Evolutionary conservation across 495 filamentous ascomycete species (phyloP), one percentile per base, ranked within the genome.

Genomic region (Collariella sp.): DNA sequence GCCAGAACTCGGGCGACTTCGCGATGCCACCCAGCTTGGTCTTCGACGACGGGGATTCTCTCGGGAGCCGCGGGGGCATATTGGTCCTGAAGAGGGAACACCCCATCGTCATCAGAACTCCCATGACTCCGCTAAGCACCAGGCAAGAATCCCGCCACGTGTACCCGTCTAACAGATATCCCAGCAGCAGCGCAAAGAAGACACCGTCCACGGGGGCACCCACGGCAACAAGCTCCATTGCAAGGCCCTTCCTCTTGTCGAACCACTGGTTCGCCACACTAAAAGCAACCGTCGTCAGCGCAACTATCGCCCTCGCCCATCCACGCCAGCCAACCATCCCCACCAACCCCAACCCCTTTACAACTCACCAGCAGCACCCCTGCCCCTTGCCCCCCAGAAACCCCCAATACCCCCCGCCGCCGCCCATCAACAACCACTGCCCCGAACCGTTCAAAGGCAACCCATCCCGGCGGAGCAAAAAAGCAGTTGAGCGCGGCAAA

Each of bases 131-230:
- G 5, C 61, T 19, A 7, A 69, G 58, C 20, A 48, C 44, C 15
- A 65, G 50, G 3, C 55, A 26, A 9, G 58, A 52, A 13, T 24
- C 33, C 22, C 20, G 48, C 64, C 62, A 69, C 6, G 36, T 20
- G 20, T 55, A 54, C 13, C 40, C 23, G 19, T 62, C 47, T 34
- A 69, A 69, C 7, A 69, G 59, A 0, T 3, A 26, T 52, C 64
- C 54, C n/a, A 67, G 62, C 3, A 62, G 26, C 7, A 67, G 51
- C 2, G 62, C 64, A 57, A 66, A 67, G 44, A 67, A 55, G 20
- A 69, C 61, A 6, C 65, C 67, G 19, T 65, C 67, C 13, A 67
- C 35, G 0, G 67, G 62, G 10, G 65, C 54, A 1, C 67, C 65
- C 19, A 64, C 20, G 10, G 60, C 59, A 41, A 67, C 61, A 38